phyloP scores from a whole-genome alignment of 2,329 filamentous ascomycete genomes.

The Dichotomopilus funicola region DNA sequence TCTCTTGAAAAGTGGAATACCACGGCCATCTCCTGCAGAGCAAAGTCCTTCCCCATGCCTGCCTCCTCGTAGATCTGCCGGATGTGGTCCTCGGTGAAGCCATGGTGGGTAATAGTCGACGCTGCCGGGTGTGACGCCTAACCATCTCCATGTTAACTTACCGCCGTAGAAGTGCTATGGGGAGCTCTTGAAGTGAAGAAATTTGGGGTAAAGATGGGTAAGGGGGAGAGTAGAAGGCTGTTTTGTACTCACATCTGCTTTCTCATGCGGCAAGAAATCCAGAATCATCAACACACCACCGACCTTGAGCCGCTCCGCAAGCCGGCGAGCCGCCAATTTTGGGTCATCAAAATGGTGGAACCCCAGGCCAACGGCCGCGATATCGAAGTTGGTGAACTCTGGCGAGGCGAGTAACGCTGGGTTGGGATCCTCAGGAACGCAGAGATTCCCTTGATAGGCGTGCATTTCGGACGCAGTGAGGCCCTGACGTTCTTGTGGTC shows the following conservation, averaged over 20 bases:
- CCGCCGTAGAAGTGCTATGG: too few relatives aligned
- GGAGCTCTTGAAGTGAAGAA: not conserved
- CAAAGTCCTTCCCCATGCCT: constrained; percentile 52
- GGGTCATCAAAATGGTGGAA: constrained; percentile 58
- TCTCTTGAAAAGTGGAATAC: constrained; percentile 25
- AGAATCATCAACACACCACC: constrained; percentile 63
- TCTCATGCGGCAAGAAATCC: constrained; percentile 56
- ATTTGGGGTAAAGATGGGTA: too few relatives aligned
- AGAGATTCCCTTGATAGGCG: constrained; percentile 53
- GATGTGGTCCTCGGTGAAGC: constrained; percentile 57
- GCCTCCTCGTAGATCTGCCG: constrained; percentile 56
- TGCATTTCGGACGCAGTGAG: constrained; percentile 46
- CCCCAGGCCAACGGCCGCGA: constrained; percentile 47
- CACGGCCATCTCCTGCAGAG: constrained; percentile 38
- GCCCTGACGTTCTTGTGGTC: constrained; percentile 35
- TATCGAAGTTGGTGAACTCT: constrained; percentile 63
- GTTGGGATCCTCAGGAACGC: constrained; percentile 38
- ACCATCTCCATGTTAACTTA: constrained; percentile 11
- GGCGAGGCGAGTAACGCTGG: constrained; percentile 51
- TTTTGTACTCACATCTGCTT: constrained; percentile 21
- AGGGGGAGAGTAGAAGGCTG: not conserved
- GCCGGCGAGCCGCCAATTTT: constrained; percentile 47
- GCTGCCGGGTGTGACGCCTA: constrained; percentile 19
- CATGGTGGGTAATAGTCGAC: constrained; percentile 56
- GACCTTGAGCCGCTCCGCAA: constrained; percentile 55